These are phyloP conservation scores for Podospora pseudopauciseta DNA, from an alignment of 495 filamentous ascomycete species.

Conservation along the genomic window DNA sequence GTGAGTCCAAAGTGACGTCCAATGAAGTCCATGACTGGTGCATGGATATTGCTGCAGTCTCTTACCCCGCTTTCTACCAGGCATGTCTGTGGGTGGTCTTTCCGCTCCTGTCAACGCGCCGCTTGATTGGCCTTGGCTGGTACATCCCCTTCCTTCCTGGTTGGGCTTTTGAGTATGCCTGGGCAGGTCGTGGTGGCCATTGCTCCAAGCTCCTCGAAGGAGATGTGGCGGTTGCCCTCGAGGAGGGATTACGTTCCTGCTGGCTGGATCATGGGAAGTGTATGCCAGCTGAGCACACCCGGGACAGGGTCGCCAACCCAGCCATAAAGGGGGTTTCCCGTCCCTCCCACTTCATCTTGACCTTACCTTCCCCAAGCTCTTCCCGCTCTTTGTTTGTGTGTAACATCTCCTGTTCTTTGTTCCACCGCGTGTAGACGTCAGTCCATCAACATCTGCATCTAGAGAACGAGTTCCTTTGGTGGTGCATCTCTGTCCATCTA, in stretches of 20 bases:
- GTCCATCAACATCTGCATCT: neutral
- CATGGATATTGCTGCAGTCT: conserved; percentile 19
- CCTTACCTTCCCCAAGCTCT: conserved; percentile 5
- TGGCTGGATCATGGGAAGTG: neutral
- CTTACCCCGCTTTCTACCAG: conserved; percentile 34
- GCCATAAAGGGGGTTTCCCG: conserved; percentile 24
- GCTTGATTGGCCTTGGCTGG: neutral
- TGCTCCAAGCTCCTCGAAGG: neutral
- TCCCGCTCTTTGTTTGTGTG: conserved; percentile 20
- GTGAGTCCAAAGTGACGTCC: conserved; percentile 31
- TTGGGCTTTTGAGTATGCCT: neutral
- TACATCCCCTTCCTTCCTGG: neutral
- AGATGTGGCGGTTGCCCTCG: neutral
- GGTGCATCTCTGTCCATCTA: neutral
- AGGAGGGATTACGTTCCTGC: conserved; percentile 4
- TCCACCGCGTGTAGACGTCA: neutral
- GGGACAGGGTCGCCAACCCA: neutral
- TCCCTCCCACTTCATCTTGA: conserved; percentile 15
- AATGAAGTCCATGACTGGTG: conserved; percentile 29
- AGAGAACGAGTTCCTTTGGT: neutral
- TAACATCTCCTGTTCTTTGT: conserved; percentile 14
- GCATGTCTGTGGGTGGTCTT: conserved; percentile 6
- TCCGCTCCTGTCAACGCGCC: neutral
- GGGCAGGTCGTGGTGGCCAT: neutral
- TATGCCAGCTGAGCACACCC: neutral